Evolutionary conservation across 75 land plant genomes (phyloP).

Genomic region (Selaginella tamariscina): DNA sequence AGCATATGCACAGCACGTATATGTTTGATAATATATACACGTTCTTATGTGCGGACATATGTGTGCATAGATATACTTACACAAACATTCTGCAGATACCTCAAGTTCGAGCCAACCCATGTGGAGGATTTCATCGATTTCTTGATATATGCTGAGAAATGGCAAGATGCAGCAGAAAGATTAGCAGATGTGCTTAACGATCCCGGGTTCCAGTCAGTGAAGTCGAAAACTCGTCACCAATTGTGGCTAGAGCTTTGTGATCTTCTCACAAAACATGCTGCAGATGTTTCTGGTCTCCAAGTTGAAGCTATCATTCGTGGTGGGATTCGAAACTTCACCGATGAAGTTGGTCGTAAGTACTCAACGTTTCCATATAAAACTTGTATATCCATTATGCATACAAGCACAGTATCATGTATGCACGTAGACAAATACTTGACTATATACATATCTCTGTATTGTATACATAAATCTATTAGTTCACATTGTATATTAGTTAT

Average conservation of each 20-base stretch:
- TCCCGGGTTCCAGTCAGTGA: slow-evolving; percentile 54
- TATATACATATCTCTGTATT: no score
- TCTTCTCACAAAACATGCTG: slow-evolving; percentile 71
- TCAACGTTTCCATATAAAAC: no score
- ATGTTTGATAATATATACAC: no score
- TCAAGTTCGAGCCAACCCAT: slow-evolving; percentile 76
- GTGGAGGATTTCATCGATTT: slow-evolving; percentile 93
- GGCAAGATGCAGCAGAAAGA: slow-evolving; percentile 92
- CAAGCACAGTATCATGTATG: no score
- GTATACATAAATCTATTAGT: no score
- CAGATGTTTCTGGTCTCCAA: slow-evolving; percentile 72
- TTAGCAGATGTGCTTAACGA: slow-evolving; percentile 83
- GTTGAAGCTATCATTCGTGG: slow-evolving; percentile 90
- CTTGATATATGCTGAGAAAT: slow-evolving; percentile 39
- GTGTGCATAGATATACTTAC: no score
- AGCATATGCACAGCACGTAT: no score
- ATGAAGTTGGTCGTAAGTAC: slow-evolving; percentile 88
- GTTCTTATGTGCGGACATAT: no score
- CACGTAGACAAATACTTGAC: no score
- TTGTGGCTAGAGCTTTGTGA: slow-evolving; percentile 93
- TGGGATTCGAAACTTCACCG: slow-evolving; percentile 74
- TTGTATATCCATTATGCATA: no score
- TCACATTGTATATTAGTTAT: no score
- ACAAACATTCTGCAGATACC: no score
- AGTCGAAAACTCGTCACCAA: slow-evolving; percentile 79